Base-by-base conservation (phyloP, 1,284 basidiomycete species). In the Fomitopsis palustris region DNA sequence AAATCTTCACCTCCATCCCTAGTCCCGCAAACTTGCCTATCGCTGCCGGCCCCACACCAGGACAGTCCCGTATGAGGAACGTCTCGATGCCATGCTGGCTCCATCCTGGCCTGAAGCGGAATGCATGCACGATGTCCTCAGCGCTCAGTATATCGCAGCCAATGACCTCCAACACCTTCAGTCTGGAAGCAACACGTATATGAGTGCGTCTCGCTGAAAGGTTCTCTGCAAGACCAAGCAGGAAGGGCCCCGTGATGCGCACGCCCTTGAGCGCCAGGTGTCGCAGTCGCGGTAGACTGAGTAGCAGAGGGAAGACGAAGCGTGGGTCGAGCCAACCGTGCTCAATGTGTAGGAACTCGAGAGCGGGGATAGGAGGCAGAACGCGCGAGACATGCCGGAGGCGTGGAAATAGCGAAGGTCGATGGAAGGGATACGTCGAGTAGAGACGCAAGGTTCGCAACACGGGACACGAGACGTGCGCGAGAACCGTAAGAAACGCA, bases 301-400 rank as follows among this genome's bases (percentile, higher is more conserved):
- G 61, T 27, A 73, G 61, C 17, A 73, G 62, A 25, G 67, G 54
- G 21, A 62, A 61, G 29, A 70, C 54, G 65, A 72, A 70, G 31
- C 65, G 64, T 21, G 65, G 62, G 41, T 71, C 70, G n/a, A 68
- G 65, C 71, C 71, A 73, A 3, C 65, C 62, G 53, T 71, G 59
- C 33, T 69, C 66, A 59, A 72, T 45, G 33, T 69, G 67, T 10
- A 73, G 62, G 51, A 65, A 58, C 39, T 56, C 55, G 9, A 72
- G 58, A 17, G 62, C 59, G 6, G 67, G 65, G 3, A 71, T 62
- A 16, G 66, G 67, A 8, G 69, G 68, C 10, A 73, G 64, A 3
- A 65, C 66, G 53, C 68, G 68, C 37, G 69, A 62, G 54, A 72
- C 61, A 23, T 64, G 64, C 42, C 67, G 70, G 38, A 69, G 64